Evolutionary conservation across 495 filamentous ascomycete genomes (phyloP), one percentile per base, ranked within the genome.

Genomic region (Penicillium arizonense): DNA sequence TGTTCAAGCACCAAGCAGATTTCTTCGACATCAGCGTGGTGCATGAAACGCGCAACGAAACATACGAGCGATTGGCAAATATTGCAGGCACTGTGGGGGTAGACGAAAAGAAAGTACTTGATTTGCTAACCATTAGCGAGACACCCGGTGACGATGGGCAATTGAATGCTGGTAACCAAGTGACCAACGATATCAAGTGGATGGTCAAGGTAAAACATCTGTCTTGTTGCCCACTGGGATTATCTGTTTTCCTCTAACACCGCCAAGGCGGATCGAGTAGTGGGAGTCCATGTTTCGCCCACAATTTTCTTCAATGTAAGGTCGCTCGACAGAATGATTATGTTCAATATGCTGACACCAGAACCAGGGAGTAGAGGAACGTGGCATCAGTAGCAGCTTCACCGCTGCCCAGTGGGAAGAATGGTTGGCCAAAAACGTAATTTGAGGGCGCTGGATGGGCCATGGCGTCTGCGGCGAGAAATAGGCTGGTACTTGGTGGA

Each of bases 261-360:
- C 28, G 47, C 48, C 44, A 50, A 83, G 81, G 72, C 74, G 47
- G 87, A 87, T 55, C 75, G 91, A 50, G 68, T 90, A 57, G 72
- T 84, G 6, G 89, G 91, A 5, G 84, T 95, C 30, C 93, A 97
- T 76, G 90, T 96, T 24, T 90, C 87, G 24, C 91, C 91, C 18
- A 96, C 91, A 1, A 89, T 95, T 14, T 70, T 95, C 37, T 94
- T 96, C 71, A 83, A 97, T 71, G 81, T 83, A 60, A 57, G 66
- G 42, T 16, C 44, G 10, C 44, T 46, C 35, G 6, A 32, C 32
- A 33, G 12, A 33, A 30, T 35, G 16, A 43, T 30, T 37, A 39
- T 44, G 28, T 28, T 50, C 32, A 55, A 49, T 44, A 24, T 45
- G 55, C 59, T 75, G 55, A 73, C 58, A 49, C 35, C 34, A 49